A percentile compares a stretch with the other conserved stretches of the same genome.
These are phyloP conservation scores for Fusarium newnesense DNA, from an alignment of 2,329 filamentous ascomycete species.

Conservation along the genomic window DNA sequence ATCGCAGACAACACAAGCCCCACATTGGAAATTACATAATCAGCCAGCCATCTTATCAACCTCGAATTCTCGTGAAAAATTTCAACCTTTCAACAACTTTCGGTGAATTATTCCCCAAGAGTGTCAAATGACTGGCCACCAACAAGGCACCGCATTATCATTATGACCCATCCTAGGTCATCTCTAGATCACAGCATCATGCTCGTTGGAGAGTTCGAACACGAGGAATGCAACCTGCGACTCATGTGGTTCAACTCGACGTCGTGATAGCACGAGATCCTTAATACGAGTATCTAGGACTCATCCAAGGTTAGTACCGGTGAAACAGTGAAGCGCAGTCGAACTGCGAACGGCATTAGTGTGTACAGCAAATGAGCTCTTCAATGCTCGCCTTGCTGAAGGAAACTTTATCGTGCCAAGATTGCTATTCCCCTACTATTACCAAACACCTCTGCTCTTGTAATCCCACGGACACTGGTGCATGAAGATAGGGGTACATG, in stretches of 20 bases:
- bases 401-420: conserved; percentile 67
- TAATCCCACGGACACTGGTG: conserved; percentile 57
- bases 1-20: neutral
- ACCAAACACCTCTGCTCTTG: conserved; percentile 65
- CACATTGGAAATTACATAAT: conserved; percentile 33
- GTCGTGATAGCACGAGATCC: conserved; percentile 21
- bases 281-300: conserved; percentile 16
- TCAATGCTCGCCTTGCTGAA: conserved; percentile 65
- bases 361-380: conserved; percentile 68
- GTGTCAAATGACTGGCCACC: neutral
- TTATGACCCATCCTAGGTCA: neutral
- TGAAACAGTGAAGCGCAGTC: conserved; percentile 35
- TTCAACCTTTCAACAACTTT: conserved; percentile 18
- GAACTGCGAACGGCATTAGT: conserved; percentile 61
- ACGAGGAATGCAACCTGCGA: neutral
- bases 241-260: conserved; percentile 9
- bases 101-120: neutral
- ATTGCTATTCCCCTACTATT: conserved; percentile 62
- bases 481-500: conserved; percentile 64
- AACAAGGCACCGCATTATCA: neutral
- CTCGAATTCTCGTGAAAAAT: conserved; percentile 22
- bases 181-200: conserved; percentile 2
- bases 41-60: conserved; percentile 17
- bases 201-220: neutral
- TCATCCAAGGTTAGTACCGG: conserved; percentile 22